phyloP scores from a whole-genome alignment of 805 yeast genomes.

The Lipomyces chichibuensis region DNA sequence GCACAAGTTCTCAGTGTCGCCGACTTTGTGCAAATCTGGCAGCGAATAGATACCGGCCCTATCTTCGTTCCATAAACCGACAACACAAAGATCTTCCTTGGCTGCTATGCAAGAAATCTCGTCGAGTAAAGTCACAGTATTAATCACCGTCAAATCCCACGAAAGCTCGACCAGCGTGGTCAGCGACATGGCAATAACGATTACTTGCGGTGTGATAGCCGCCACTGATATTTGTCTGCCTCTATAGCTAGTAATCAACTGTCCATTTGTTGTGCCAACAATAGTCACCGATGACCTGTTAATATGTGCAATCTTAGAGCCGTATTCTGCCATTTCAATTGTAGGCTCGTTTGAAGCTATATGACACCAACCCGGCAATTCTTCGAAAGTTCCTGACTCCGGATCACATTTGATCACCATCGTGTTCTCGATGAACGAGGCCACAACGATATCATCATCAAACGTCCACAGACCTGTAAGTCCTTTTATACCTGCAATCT shows the following conservation, averaged over 20 bases:
- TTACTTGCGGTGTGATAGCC: slow-evolving; percentile 4
- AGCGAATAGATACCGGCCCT: slow-evolving; percentile 12
- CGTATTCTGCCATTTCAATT: slow-evolving; percentile 13
- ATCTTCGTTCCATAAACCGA: slow-evolving; percentile 27
- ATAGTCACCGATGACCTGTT: background rate
- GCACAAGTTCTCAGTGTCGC: slow-evolving; percentile 12
- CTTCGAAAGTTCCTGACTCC: slow-evolving; percentile 16
- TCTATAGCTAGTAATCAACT: background rate
- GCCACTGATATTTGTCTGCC: slow-evolving; percentile 20
- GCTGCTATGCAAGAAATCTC: slow-evolving; percentile 30
- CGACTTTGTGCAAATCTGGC: slow-evolving; percentile 7
- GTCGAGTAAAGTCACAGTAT: background rate
- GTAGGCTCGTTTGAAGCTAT: slow-evolving; percentile 23
- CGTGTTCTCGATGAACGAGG: slow-evolving; percentile 31
- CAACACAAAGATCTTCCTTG: slow-evolving; percentile 16
- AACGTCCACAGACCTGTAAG: slow-evolving; percentile 33
- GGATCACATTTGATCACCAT: slow-evolving; percentile 20
- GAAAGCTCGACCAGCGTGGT: slow-evolving; percentile 5
- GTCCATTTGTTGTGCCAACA: slow-evolving; percentile 2
- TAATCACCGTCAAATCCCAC: slow-evolving; percentile 5
- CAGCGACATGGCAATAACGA: slow-evolving; percentile 15
- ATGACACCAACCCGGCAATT: slow-evolving; percentile 20
- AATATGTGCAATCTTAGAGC: slow-evolving; percentile 13
- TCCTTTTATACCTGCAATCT: slow-evolving; percentile 20
- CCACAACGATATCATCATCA: slow-evolving; percentile 20